Evolutionary conservation across 805 yeast species (phyloP).

Genomic region (Starmerella cellae): DNA sequence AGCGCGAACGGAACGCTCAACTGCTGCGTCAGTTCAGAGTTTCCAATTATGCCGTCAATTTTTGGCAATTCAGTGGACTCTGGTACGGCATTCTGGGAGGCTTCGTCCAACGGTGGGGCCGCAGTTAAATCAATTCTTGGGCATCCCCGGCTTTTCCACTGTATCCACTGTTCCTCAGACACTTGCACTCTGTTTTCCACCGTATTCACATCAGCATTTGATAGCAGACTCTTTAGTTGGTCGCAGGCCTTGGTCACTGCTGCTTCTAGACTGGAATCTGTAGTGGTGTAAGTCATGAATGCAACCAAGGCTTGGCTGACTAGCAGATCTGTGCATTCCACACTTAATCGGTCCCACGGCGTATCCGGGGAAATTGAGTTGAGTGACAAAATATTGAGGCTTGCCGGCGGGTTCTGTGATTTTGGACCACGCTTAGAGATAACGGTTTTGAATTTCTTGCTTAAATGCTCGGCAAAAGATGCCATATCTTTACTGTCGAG

Average conservation of each 20-base stretch:
- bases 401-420: background rate
- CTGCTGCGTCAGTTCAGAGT: background rate
- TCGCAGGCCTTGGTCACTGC: background rate
- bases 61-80: background rate
- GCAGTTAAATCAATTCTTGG: background rate
- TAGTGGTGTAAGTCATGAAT: background rate
- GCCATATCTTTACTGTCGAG: background rate
- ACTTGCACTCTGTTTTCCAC: background rate
- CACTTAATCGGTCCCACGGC: background rate
- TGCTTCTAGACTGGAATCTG: background rate
- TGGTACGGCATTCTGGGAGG: background rate
- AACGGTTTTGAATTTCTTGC: too few species aligned
- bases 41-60: conserved; percentile 1
- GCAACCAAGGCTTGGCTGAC: background rate
- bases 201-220: background rate
- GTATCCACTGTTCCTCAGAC: conserved; percentile 1
- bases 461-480: background rate
- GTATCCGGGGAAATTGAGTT: background rate
- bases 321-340: background rate
- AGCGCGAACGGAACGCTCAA: background rate
- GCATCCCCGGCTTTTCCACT: conserved; percentile 6
- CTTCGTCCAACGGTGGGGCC: background rate
- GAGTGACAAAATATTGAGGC: background rate
- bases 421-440: background rate
- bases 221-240: background rate